Base-by-base conservation (phyloP, 2,329 filamentous ascomycete genomes). In the Aspergillus quadrilineatus region DNA sequence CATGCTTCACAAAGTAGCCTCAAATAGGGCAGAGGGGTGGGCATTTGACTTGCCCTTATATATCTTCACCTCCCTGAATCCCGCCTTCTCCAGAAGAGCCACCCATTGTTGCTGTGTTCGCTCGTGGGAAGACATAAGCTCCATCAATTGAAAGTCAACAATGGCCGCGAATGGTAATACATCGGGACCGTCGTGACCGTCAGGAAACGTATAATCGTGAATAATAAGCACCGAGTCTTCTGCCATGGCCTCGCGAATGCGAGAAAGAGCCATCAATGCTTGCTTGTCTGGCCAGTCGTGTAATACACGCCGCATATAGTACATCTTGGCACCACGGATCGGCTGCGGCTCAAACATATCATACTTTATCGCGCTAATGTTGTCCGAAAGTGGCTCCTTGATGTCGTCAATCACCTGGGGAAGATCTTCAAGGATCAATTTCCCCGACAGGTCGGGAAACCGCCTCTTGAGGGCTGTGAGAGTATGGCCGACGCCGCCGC, bases 381-480 rank as follows among this genome's bases (percentile, higher is more conserved):
- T 62, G 1, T 63, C 60, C 15, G 30, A 15, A 10, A 68, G 59
- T 15, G 42, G 43, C 5, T 30, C 44, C 8, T 50, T 37, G 9
- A 65, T 59, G 30, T 62, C 62, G 3, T 61, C 59, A 32, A 75
- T 63, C 2, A 72, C 69, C 22, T 67, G 61, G 1, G 73, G 72
- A 0, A 72, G 65, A 53, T 76, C 75, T 52, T 76, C 71, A 15
- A 76, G 60, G 1, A 76, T 63, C 1, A 76, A 63, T 6, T 66
- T 60, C 1, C 66, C 60, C 3, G 63, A 65, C 3, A 69, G 41
- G 0, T 67, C 58, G 0, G 74, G 73, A 30, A 68, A 66, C 3
- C 49, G 53, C 9, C 63, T 53, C 7, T 67, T 60, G n/a, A 77
- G 63, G 4, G 53, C 60, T 1, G 56, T 57, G 15, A 73, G 36